Evolutionary conservation across 371 early-diverging fungal genomes (phyloP), one percentile per base, ranked within the genome.

Genomic region (Paramicrosporidium saccamoebae): DNA sequence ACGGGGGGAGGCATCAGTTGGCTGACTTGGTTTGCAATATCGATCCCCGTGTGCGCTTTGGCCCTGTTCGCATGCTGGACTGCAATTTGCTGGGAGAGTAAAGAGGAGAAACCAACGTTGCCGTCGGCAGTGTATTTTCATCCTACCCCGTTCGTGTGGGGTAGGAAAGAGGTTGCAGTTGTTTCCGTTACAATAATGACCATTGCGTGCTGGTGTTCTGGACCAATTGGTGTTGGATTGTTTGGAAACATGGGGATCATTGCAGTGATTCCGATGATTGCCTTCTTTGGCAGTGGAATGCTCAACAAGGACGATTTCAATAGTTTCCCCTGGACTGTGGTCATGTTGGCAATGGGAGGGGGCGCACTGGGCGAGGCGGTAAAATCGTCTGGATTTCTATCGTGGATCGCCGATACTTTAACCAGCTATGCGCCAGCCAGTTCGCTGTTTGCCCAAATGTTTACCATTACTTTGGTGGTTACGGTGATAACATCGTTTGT

Each of bases 231-330:
- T 22, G 65, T 71, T 30, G 35, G 28, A 12, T 30, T 52, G 10
- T 40, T 86, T 24, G 92, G 92, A 19, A 72, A 77, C 32, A 74
- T 78, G 59, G 88, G 86, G 19, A 44, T 82, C 4, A 60, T 86
- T 31, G 81, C 86, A 2, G 50, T 81, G 7, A 35, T 86, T 6
- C 92, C 92, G n/a, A 44, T 90, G 9, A 52, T 84, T 26, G 52
- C 69, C 19, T 73, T 82, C 41, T 90, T 77, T 41, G 60, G 57
- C 17, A 56, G 72, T 2, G 74, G 78, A 12, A 45, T 90, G 3
- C 50, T 90, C 24, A 56, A 57, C 29, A 88, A 90, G 40, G 82
- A 88, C 22, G 92, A 90, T 33, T 71, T 79, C 29, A 79, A 90
- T 44, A 63, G 55, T 32, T 73, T 75, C 33, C 32, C 71, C 27